These are phyloP conservation scores for Trichoderma citrinoviride DNA, from an alignment of 2,329 filamentous ascomycete genomes.

Conservation along the genomic window DNA sequence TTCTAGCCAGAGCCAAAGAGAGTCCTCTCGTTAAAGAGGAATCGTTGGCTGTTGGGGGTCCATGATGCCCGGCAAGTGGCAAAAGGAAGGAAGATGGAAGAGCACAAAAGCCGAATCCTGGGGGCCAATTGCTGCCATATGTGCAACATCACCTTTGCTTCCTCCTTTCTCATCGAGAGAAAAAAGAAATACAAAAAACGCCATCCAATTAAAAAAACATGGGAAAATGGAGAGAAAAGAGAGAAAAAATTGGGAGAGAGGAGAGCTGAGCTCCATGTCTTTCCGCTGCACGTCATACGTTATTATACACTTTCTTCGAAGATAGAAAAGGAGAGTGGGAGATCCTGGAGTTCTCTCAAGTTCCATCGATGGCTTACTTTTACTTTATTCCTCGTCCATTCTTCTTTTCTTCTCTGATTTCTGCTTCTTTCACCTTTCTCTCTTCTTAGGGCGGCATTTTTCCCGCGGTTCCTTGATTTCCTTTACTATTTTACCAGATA, in stretches of 20 bases:
- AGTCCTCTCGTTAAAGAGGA: conserved; percentile 18
- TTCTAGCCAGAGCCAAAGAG: background rate
- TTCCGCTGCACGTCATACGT: no score
- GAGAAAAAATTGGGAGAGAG: background rate
- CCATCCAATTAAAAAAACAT: background rate
- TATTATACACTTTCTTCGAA: no score
- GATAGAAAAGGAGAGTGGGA: no score
- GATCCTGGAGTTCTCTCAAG: no score
- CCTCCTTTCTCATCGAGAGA: background rate
- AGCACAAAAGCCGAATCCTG: no score
- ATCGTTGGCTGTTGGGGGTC: no score
- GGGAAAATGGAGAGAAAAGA: background rate
- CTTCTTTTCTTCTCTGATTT: background rate
- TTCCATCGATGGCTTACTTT: background rate
- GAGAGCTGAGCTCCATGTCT: no score
- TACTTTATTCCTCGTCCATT: background rate
- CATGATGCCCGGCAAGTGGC: background rate
- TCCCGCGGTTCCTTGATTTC: background rate
- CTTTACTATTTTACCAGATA: conserved; percentile 33
- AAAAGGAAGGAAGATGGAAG: background rate
- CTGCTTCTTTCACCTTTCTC: conserved; percentile 4
- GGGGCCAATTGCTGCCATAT: no score
- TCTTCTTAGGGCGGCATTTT: background rate
- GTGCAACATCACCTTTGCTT: no score
- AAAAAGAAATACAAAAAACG: background rate